Evolutionary conservation across 2,329 filamentous ascomycete genomes (phyloP), one percentile per base, ranked within the genome.

Genomic region (Cladorrhinum sp.): DNA sequence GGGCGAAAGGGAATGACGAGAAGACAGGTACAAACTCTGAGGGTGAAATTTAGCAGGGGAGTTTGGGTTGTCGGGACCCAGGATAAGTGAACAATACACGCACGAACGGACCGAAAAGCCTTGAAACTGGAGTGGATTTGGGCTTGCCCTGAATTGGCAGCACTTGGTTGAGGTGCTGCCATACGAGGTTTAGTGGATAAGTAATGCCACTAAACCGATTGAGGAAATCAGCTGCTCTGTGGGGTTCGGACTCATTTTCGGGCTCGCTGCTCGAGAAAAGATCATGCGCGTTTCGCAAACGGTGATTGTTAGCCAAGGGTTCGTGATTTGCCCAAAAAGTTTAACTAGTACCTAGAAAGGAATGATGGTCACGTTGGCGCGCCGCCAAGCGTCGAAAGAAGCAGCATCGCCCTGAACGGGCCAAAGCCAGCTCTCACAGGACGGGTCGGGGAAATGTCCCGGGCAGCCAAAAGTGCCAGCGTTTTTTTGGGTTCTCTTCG

Each of bases 211-310:
- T 67, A 66, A 52, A 20, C 64, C 59, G 20, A 3, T 60, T 61
- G 12, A 24, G 60, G 64, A 5, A 63, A 20, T 6, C 21, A 53
- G 42, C 28, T 33, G 18, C 21, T 59, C 54, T 36, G 60, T 65
- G 62, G 61, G 55, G 60, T 65, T 61, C 61, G 59, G 65, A 36
- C 23, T 23, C 55, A 42, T 49, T 58, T 58, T 61, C 50, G 58
- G 53, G 60, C 54, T 52, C 52, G 36, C 57, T 23, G 52, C 20
- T 42, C 36, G 36, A 42, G 4, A 42, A 42, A 42, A 57, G 62
- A 62, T 66, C 63, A 66, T 65, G 66, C 57, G 62, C 56, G 53
- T 57, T 49, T 66, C 36, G 61, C 58, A 68, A 67, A 69, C 67
- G 67, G 65, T 59, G 61, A 39, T 58, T 56, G 21, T 53, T 24